These are phyloP conservation scores for Kwoniella dendrophila DNA, from an alignment of 768 basidiomycete genomes.

Conservation along the genomic window DNA sequence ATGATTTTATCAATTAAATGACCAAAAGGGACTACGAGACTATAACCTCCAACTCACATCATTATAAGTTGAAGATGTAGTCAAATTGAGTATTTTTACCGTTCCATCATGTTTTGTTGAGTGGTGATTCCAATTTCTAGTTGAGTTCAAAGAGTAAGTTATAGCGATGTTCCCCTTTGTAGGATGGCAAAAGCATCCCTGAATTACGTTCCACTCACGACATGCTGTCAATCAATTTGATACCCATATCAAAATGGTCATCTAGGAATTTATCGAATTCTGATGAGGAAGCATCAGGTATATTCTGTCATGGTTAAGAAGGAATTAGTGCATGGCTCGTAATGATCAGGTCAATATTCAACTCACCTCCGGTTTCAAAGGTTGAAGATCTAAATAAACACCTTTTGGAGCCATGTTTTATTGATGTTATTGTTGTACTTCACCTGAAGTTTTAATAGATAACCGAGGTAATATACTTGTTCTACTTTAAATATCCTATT, in stretches of 20 bases:
- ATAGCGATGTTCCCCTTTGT: background rate
- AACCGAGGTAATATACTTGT: no score
- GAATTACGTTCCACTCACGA: slow-evolving; percentile 36
- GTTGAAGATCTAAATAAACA: slow-evolving; percentile 14
- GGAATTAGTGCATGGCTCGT: background rate
- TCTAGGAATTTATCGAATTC: slow-evolving; percentile 40
- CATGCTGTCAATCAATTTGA: slow-evolving; percentile 34
- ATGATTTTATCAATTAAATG: background rate
- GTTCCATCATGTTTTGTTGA: slow-evolving; percentile 34
- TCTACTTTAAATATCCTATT: no score
- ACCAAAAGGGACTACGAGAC: no score
- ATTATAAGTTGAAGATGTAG: slow-evolving; percentile 8
- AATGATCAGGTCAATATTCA: background rate
- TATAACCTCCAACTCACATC: slow-evolving; percentile 4
- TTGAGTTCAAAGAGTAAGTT: no score
- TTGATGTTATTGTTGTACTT: no score
- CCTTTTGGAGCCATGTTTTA: background rate
- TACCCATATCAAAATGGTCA: slow-evolving; percentile 32
- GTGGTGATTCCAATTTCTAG: slow-evolving; percentile 41
- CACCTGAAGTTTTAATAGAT: no score
- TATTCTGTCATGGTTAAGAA: slow-evolving; percentile 19
- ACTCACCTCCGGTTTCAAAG: slow-evolving; percentile 16
- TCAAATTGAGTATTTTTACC: slow-evolving; percentile 39
- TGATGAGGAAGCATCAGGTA: slow-evolving; percentile 29
- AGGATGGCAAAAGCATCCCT: background rate